phyloP scores from a whole-genome alignment of 2,329 filamentous ascomycete species.

The Septoria linicola region DNA sequence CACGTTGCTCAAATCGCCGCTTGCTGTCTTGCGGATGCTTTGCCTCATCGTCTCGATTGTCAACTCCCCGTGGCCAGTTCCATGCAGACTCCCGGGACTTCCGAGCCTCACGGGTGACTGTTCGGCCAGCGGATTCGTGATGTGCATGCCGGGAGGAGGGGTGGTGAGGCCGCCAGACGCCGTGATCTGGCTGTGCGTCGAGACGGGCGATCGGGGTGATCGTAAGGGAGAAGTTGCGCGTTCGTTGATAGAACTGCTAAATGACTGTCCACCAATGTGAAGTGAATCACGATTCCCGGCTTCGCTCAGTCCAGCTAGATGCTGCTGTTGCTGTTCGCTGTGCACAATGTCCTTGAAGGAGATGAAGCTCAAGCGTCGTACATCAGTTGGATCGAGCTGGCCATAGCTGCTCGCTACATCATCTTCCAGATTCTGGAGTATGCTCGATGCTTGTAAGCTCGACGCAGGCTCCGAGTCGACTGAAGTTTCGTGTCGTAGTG shows the following conservation, averaged over 20 bases:
- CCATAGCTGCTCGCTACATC: slow-evolving; percentile 75
- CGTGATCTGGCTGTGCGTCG: slow-evolving; percentile 23
- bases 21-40: slow-evolving; percentile 79
- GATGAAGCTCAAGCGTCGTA: slow-evolving; percentile 87
- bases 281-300: slow-evolving; percentile 68
- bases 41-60: slow-evolving; percentile 94
- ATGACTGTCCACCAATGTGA: slow-evolving; percentile 44
- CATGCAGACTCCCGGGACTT: slow-evolving; percentile 37
- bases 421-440: slow-evolving; percentile 60
- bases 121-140: slow-evolving; percentile 20
- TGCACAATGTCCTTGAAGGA: slow-evolving; percentile 96
- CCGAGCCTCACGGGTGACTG: slow-evolving; percentile 24
- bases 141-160: slow-evolving; percentile 52
- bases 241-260: slow-evolving; percentile 44
- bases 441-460: slow-evolving; percentile 79
- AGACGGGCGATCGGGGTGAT: slow-evolving; percentile 56
- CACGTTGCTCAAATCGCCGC: slow-evolving; percentile 64
- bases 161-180: slow-evolving; percentile 28
- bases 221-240: slow-evolving; percentile 78
- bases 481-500: slow-evolving; percentile 23
- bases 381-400: slow-evolving; percentile 71
- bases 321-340: slow-evolving; percentile 60
- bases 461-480: slow-evolving; percentile 53
- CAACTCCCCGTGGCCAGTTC: slow-evolving; percentile 59
- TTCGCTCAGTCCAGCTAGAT: slow-evolving; percentile 40